Base-by-base conservation (phyloP, 148 eudicot species). In the Dianthus caryophyllus region DNA sequence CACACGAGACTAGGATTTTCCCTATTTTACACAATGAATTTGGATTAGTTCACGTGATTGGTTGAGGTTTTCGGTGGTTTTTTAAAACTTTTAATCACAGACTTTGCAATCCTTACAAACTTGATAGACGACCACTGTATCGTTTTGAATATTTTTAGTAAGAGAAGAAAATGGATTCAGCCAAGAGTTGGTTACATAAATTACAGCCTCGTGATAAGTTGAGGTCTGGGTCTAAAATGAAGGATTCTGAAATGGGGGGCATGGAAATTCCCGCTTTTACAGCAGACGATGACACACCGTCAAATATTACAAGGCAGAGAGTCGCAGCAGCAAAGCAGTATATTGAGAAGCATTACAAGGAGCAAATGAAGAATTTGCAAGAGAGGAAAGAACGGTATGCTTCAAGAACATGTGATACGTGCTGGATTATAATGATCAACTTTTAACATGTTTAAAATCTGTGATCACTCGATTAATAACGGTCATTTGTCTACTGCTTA, bases 261-360 rank as follows among this genome's bases (percentile, higher is more conserved):
- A 86, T 67, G 71, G 98, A 81, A 18, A 96, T 76, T 56, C 55
- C 75, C 21, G 67, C 76, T 10, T 75, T 83, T 0, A 67, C 76
- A 21, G 78, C 93, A 8, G 85, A 73, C 16, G 97, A 90, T 27
- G 99, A 90, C 54, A 79, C 91, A 2, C 82, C 79, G 14, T 95
- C 99, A 2, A 82, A 76, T 76, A 72, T 87, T 54, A 95, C 99
- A 13, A 87, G 85, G 50, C 96, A 95, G 69, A 88, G 77, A 68
- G 99, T 83, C 66, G 97, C 97, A 44, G 97, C 97, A 10, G 97
- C 99, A 58, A 95, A 95, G 84, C 97, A 95, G 70, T 90, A 86
- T 57, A 95, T 95, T 22, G 99, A 95, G 77, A 95, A 95, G 38
- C 99, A 95, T 80, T 95, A 95, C 93, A 95, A 90, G 86, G 93